Conservation (phyloP, 768 basidiomycete genomes). For the Leccinum disarticulatum region DNA sequence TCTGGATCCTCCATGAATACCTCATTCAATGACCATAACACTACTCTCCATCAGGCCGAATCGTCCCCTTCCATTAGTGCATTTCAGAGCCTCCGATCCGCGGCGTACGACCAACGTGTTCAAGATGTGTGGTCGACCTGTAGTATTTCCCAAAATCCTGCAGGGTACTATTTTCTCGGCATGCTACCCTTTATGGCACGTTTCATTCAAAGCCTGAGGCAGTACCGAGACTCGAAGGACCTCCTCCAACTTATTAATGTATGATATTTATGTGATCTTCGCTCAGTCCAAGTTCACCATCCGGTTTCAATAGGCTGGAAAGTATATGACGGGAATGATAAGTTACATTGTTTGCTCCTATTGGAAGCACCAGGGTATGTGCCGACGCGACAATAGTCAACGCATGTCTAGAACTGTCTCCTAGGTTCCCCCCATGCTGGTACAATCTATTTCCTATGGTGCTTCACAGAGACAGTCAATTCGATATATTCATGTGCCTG, state of each 20-base stretch:
- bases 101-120: conserved; percentile 34
- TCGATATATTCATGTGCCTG: conserved; percentile 74
- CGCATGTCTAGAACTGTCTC: neutral
- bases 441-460: conserved; percentile 64
- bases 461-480: conserved; percentile 60
- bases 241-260: conserved; percentile 87
- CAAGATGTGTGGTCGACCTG: conserved; percentile 44
- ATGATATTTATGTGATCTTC: neutral
- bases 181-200: conserved; percentile 72
- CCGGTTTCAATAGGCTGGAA: conserved; percentile 61
- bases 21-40: neutral
- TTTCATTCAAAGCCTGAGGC: conserved; percentile 81
- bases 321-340: conserved; percentile 70
- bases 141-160: conserved; percentile 52
- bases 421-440: conserved; percentile 37
- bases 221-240: conserved; percentile 75
- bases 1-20: neutral
- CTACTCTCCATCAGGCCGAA: neutral
- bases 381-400: neutral
- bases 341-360: conserved; percentile 66
- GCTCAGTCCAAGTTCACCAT: neutral
- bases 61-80: neutral
- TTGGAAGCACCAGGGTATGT: conserved; percentile 69
- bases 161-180: conserved; percentile 54
- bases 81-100: neutral